phyloP scores from a whole-genome alignment of 345 rosid species.

The Eucalyptus pauciflora region DNA sequence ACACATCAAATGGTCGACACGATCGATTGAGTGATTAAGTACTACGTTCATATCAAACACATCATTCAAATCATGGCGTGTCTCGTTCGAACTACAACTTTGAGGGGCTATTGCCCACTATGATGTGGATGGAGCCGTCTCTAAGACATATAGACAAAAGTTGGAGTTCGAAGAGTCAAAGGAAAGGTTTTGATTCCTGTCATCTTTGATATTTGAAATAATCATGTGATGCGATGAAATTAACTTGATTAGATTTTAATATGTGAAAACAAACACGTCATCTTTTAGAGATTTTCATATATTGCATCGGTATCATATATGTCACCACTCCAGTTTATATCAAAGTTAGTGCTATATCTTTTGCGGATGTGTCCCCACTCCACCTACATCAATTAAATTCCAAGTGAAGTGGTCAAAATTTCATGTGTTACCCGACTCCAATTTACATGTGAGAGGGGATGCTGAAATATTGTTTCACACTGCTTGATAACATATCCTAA shows the following conservation, averaged over 20 bases:
- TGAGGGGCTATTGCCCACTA: not conserved
- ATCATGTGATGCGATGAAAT: not conserved
- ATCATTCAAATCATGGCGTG: not conserved
- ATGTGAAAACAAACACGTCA: not conserved
- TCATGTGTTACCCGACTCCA: fast-evolving
- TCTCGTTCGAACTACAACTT: not conserved
- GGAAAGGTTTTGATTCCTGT: not conserved
- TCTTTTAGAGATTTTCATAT: not conserved
- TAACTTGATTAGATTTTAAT: not conserved
- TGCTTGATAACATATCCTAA: not conserved
- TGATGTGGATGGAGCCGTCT: not conserved
- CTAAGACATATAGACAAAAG: not conserved
- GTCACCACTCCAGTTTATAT: not conserved
- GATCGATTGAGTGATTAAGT: not conserved
- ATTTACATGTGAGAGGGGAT: not conserved
- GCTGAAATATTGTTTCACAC: not conserved
- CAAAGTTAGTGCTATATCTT: not conserved
- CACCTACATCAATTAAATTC: not conserved
- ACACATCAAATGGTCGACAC: not conserved
- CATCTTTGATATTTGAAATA: not conserved
- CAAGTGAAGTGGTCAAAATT: no score
- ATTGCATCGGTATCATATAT: not conserved
- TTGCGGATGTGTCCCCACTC: not conserved
- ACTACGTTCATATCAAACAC: not conserved
- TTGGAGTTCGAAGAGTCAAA: not conserved